These are phyloP conservation scores for Leccinum arenicola DNA, from an alignment of 768 basidiomycete species.

Conservation along the genomic window DNA sequence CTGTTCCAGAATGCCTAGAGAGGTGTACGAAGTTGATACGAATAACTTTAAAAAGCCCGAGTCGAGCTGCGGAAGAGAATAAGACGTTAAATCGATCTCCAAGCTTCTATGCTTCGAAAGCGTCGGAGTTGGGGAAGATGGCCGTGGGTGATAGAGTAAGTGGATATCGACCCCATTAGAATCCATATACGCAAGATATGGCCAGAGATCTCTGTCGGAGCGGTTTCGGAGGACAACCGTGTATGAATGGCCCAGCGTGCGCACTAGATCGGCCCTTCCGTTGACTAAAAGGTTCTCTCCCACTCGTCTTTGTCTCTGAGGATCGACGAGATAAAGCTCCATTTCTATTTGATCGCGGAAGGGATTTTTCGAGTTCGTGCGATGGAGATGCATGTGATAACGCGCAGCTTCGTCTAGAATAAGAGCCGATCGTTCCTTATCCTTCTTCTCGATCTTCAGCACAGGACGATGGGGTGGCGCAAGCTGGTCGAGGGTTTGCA, in stretches of 20 bases:
- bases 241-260: constrained; percentile 43
- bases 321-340: constrained; percentile 51
- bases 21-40: constrained; percentile 48
- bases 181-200: constrained; percentile 62
- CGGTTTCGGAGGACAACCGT: constrained; percentile 48
- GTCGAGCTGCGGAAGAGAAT: constrained; percentile 43
- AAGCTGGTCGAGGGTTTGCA: constrained; percentile 46
- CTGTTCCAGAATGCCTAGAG: constrained; percentile 51
- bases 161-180: constrained; percentile 51
- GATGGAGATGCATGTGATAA: constrained; percentile 57
- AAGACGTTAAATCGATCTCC: constrained; percentile 38
- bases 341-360: constrained; percentile 47
- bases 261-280: constrained; percentile 47
- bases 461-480: constrained; percentile 35
- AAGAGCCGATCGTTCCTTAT: constrained; percentile 34
- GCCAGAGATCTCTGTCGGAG: constrained; percentile 55
- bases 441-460: constrained; percentile 37
- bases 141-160: constrained; percentile 52
- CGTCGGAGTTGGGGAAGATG: constrained; percentile 37
- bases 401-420: constrained; percentile 56
- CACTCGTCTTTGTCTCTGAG: constrained; percentile 39
- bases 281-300: constrained; percentile 47
- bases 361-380: constrained; percentile 46
- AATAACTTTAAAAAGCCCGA: constrained; percentile 59
- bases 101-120: constrained; percentile 40